Conservation (phyloP, 2,329 filamentous ascomycete genomes). For the Geoglossum cookeanum region DNA sequence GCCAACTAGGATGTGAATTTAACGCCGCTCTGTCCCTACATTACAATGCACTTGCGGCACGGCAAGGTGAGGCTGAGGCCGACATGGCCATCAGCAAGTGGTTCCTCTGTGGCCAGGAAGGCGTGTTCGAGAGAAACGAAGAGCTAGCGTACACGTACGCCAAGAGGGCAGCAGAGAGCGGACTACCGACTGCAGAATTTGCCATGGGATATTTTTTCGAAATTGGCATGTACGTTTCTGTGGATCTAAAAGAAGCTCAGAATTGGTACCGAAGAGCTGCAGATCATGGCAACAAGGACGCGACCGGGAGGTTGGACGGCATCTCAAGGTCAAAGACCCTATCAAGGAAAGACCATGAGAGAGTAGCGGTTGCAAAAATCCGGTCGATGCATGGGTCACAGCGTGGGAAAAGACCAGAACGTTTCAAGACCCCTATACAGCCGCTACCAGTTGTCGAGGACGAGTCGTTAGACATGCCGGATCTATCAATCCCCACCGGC, state of each 20-base stretch:
- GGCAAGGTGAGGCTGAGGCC: conserved; percentile 82
- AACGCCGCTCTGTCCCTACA: conserved; percentile 82
- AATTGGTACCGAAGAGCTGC: conserved; percentile 84
- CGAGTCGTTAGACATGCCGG: conserved; percentile 13
- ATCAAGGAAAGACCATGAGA: conserved; percentile 82
- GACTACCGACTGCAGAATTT: conserved; percentile 81
- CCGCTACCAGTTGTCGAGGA: conserved; percentile 21
- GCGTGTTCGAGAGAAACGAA: conserved; percentile 87
- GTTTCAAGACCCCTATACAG: conserved; percentile 20
- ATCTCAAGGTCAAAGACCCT: conserved; percentile 67
- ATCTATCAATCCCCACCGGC: conserved; percentile 8
- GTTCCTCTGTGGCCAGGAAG: conserved; percentile 92
- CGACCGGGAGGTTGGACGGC: conserved; percentile 60
- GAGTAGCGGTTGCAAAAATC: conserved; percentile 73
- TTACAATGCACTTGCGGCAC: conserved; percentile 83
- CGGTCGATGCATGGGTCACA: conserved; percentile 36
- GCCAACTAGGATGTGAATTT: conserved; percentile 85
- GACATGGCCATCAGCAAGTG: conserved; percentile 95
- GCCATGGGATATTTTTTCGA: conserved; percentile 96
- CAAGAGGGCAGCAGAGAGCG: conserved; percentile 61
- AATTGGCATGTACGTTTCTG: conserved; percentile 80
- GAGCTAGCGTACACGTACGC: conserved; percentile 84
- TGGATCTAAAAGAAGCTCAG: conserved; percentile 62
- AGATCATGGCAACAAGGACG: conserved; percentile 82
- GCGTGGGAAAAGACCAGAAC: conserved; percentile 26